Percentiles rank a stretch among this genome's conserved stretches.
phyloP scores from a whole-genome alignment of 2,329 filamentous ascomycete genomes.

The Orbilia blumenaviensis region DNA sequence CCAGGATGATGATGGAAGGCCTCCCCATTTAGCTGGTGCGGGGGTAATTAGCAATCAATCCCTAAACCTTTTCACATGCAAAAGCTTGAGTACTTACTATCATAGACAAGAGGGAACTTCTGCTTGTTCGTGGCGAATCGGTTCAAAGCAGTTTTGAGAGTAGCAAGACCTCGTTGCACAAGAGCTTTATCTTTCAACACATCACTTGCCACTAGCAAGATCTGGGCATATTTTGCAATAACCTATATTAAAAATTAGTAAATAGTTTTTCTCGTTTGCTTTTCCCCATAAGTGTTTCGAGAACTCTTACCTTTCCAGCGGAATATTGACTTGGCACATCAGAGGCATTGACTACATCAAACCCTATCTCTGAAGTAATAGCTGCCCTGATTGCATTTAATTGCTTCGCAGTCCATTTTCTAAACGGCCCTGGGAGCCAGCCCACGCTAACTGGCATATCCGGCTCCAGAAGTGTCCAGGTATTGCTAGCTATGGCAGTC shows the following conservation, averaged over 20 bases:
- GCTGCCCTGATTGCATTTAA: constrained; percentile 67
- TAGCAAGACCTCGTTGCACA: constrained; percentile 68
- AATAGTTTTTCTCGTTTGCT: no score
- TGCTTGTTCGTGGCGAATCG: constrained; percentile 75
- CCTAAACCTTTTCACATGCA: not conserved
- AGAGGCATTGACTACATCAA: constrained; percentile 77
- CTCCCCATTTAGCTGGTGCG: constrained; percentile 74
- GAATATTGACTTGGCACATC: constrained; percentile 89
- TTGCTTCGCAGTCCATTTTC: constrained; percentile 19
- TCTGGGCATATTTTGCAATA: constrained; percentile 77
- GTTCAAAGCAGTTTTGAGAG: constrained; percentile 73
- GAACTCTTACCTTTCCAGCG: constrained; percentile 75
- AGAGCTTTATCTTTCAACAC: constrained; percentile 69
- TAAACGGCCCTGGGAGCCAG: constrained; percentile 60
- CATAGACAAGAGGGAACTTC: constrained; percentile 72
- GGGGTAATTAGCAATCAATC: constrained; percentile 9
- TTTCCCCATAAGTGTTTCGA: no score
- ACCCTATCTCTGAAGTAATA: constrained; percentile 74
- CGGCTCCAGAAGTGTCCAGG: constrained; percentile 80
- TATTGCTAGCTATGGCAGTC: constrained; percentile 74
- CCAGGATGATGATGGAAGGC: constrained; percentile 78
- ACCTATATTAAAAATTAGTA: constrained; percentile 63
- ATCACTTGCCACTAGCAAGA: constrained; percentile 73
- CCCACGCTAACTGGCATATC: constrained; percentile 77
- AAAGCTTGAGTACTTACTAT: constrained; percentile 63